These are phyloP conservation scores for Fusarium bactridioides DNA, from an alignment of 2,329 filamentous ascomycete genomes.

Conservation along the genomic window DNA sequence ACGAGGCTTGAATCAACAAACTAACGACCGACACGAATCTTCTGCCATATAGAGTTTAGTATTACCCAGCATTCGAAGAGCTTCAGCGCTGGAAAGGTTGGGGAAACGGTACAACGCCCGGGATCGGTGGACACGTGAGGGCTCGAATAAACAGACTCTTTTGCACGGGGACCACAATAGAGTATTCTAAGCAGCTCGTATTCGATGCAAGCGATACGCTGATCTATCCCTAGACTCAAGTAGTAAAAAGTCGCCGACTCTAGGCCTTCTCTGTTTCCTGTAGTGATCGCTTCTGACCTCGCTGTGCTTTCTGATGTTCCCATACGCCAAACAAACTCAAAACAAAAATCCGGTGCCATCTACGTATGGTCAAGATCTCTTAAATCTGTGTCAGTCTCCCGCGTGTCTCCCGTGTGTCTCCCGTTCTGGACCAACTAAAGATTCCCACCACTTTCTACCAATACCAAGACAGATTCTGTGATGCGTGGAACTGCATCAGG, in stretches of 20 bases:
- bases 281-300: neutral
- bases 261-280: neutral
- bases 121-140: neutral
- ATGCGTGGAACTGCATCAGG: neutral
- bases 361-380: neutral
- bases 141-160: neutral
- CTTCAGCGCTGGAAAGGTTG: neutral
- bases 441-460: neutral
- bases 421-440: neutral
- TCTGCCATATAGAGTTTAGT: neutral
- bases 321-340: neutral
- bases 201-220: neutral
- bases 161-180: neutral
- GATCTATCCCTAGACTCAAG: neutral
- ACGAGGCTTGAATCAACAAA: neutral
- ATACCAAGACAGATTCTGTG: neutral
- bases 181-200: neutral
- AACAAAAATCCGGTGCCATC: neutral
- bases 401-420: neutral
- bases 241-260: neutral
- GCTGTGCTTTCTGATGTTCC: neutral
- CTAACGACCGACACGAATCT: neutral
- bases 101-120: neutral
- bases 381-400: neutral
- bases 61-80: neutral